Evolutionary conservation across 2,329 filamentous ascomycete species (phyloP).

Genomic region (Pyricularia grisea): DNA sequence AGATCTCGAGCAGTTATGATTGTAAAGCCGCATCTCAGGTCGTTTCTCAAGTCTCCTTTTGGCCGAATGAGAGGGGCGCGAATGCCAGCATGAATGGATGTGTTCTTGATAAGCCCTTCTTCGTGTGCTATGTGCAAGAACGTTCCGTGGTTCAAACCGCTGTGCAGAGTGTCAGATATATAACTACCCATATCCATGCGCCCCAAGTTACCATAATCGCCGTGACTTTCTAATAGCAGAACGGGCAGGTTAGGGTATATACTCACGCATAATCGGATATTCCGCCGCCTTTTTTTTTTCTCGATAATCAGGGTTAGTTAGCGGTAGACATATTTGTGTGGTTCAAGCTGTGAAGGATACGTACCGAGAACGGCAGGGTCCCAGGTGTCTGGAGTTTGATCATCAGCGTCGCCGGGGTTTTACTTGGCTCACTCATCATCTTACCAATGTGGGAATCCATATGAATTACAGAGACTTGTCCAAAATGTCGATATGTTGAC

Average conservation of each 20-base stretch:
- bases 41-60: conserved; percentile 43
- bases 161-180: conserved; percentile 11
- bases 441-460: conserved; percentile 40
- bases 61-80: conserved; percentile 39
- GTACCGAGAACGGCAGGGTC: conserved; percentile 49
- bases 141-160: conserved; percentile 50
- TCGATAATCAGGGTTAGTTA: background rate
- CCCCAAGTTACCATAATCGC: too few relatives aligned
- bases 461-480: conserved; percentile 51
- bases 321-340: conserved; percentile 5
- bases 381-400: conserved; percentile 50
- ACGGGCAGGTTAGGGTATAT: too few relatives aligned
- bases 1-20: conserved; percentile 55
- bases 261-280: conserved; percentile 50
- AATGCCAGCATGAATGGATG: conserved; percentile 53
- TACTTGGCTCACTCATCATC: background rate
- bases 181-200: background rate
- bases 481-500: conserved; percentile 42
- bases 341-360: background rate
- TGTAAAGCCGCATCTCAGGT: conserved; percentile 48
- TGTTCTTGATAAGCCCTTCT: conserved; percentile 48
- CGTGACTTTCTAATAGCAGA: background rate
- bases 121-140: conserved; percentile 54
- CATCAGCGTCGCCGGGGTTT: conserved; percentile 9
- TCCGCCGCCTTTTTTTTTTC: conserved; percentile 38